Conservation (phyloP, 257 asterid genomes). For the Nicotiana noctiflora region DNA sequence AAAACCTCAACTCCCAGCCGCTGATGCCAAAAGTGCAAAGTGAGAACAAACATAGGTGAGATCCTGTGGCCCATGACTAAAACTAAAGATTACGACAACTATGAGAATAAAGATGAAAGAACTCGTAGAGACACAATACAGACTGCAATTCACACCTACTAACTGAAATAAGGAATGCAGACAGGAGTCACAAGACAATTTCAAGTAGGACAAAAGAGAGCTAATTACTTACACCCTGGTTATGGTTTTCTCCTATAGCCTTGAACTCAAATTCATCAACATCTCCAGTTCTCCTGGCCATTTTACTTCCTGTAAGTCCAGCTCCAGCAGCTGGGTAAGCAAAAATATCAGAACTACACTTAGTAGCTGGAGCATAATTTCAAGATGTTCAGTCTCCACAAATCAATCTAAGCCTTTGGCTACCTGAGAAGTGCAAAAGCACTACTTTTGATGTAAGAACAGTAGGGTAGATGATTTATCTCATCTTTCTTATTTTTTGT, state of each 20-base stretch:
- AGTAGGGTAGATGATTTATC: neutral
- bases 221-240: conserved; percentile 72
- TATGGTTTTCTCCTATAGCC: conserved; percentile 77
- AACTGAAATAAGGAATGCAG: conserved; percentile 13
- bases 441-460: neutral
- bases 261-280: conserved; percentile 95
- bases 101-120: conserved; percentile 1
- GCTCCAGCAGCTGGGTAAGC: conserved; percentile 87
- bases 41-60: conserved; percentile 7
- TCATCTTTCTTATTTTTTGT: neutral
- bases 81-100: neutral
- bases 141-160: conserved; percentile 1
- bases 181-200: neutral
- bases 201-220: neutral
- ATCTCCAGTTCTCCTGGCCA: conserved; percentile 91
- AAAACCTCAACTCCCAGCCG: conserved; percentile 83
- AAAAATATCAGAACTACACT: conserved; percentile 8
- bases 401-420: neutral
- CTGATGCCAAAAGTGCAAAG: conserved; percentile 37
- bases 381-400: neutral
- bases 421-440: neutral
- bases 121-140: neutral
- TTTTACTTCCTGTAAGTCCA: conserved; percentile 89
- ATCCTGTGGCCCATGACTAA: neutral
- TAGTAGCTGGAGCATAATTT: neutral